These are phyloP conservation scores for Corynespora cassiicola DNA, from an alignment of 2,329 filamentous ascomycete genomes.

Conservation along the genomic window DNA sequence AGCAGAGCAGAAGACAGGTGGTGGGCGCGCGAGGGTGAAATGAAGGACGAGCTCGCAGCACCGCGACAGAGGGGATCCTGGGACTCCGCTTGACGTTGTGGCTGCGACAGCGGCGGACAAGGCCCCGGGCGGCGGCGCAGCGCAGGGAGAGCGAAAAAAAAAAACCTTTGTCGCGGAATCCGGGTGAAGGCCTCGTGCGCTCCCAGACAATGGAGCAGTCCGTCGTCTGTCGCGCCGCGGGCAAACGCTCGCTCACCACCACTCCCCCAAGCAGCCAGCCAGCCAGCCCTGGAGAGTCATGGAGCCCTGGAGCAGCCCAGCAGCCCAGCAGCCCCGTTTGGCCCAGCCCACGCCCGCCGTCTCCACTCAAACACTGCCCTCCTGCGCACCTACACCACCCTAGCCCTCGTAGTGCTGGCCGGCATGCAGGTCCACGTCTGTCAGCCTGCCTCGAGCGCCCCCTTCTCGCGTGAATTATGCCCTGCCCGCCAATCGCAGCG, in stretches of 20 bases:
- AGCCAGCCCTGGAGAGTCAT: too few species aligned
- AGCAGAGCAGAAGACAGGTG: conserved; percentile 1
- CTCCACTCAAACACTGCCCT: too few species aligned
- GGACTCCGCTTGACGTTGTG: conserved; percentile 7
- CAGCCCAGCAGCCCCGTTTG: conserved; percentile 1
- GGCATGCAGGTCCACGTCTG: conserved; percentile 16
- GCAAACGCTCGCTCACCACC: too few species aligned
- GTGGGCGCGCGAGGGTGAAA: neutral
- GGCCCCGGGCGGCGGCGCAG: conserved; percentile 9
- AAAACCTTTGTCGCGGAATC: conserved; percentile 14
- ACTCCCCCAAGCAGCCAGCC: neutral
- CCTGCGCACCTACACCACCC: too few species aligned
- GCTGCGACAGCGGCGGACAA: conserved; percentile 20
- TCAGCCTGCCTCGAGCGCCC: conserved; percentile 13
- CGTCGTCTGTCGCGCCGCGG: too few species aligned
- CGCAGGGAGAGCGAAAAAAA: conserved; percentile 5
- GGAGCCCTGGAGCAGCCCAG: conserved; percentile 2
- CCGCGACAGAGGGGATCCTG: conserved; percentile 2
- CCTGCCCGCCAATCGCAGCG: conserved; percentile 14
- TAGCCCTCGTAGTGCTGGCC: conserved; percentile 9
- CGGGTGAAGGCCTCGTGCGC: too few species aligned
- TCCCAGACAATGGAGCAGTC: too few species aligned
- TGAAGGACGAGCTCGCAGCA: neutral
- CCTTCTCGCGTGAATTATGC: conserved; percentile 18
- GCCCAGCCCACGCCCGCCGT: too few species aligned